Percentiles rank a stretch among this genome's conserved stretches.
These are phyloP conservation scores for Dactylorhiza incarnata DNA, from an alignment of 106 monocot genomes.

Conservation along the genomic window DNA sequence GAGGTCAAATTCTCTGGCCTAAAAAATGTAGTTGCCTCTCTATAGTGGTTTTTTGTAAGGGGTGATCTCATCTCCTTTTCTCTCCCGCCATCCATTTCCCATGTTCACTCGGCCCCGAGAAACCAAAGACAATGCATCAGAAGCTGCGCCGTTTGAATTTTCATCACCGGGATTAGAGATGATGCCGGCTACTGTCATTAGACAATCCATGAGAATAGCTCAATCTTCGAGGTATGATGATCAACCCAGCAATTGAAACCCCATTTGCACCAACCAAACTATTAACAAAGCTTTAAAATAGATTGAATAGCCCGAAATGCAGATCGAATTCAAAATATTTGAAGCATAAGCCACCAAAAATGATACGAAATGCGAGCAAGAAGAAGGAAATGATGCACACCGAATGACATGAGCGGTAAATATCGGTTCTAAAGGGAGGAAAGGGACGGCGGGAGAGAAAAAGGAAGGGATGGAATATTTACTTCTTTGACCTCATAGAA, in stretches of 20 bases:
- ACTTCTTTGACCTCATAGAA: no score
- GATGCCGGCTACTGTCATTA: slow-evolving; percentile 46
- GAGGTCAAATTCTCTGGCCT: no score
- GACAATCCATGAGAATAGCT: slow-evolving; percentile 4
- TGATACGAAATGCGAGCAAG: neutral
- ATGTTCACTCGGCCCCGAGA: slow-evolving; percentile 26
- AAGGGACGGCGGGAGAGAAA: no score
- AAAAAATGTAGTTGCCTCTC: no score
- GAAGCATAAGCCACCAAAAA: neutral
- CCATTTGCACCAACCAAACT: neutral
- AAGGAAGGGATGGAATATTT: no score
- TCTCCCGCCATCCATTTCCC: no score
- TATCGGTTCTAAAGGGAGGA: no score
- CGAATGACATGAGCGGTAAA: no score
- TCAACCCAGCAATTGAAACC: neutral
- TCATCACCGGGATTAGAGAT: slow-evolving; percentile 45
- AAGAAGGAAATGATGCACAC: no score
- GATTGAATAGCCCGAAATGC: neutral
- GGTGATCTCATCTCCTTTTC: no score
- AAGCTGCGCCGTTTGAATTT: slow-evolving; percentile 10
- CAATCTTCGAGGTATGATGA: neutral
- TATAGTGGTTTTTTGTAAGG: no score
- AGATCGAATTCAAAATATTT: neutral
- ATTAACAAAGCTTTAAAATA: neutral
- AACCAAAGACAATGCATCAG: slow-evolving; percentile 24